A percentile compares a stretch with the other conserved stretches of the same genome.
Evolutionary conservation across 148 eudicot genomes (phyloP).

Genomic region (Rheum nobile): DNA sequence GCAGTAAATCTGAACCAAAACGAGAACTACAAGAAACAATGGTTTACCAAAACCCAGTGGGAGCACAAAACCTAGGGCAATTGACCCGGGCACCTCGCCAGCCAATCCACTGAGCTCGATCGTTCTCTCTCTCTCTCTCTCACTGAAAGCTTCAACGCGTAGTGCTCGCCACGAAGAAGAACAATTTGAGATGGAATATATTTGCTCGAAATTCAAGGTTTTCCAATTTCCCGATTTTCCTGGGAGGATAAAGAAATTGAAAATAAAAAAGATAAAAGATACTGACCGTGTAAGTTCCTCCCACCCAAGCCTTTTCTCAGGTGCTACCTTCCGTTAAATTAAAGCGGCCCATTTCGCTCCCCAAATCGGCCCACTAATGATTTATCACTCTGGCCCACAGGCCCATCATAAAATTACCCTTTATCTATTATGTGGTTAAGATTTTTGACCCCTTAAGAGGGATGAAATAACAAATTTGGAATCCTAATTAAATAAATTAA

Average conservation of each 20-base stretch:
- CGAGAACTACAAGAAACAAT: not conserved
- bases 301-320: not conserved
- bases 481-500: no score
- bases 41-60: not conserved
- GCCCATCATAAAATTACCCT: no score
- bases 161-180: conserved; percentile 7
- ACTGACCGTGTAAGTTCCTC: not conserved
- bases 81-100: not conserved
- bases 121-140: not conserved
- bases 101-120: conserved; percentile 6
- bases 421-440: no score
- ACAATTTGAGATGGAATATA: not conserved
- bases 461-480: no score
- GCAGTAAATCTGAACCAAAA: not conserved
- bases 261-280: not conserved
- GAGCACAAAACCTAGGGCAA: not conserved
- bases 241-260: not conserved
- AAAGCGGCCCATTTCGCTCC: not conserved
- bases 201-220: conserved; percentile 3
- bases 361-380: not conserved
- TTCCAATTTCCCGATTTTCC: not conserved
- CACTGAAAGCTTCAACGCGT: conserved; percentile 3
- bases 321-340: not conserved
- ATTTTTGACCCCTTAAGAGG: no score
- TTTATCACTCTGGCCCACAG: not conserved